phyloP scores from a whole-genome alignment of 371 early-diverging fungal species.

The Rhizopus sp. region DNA sequence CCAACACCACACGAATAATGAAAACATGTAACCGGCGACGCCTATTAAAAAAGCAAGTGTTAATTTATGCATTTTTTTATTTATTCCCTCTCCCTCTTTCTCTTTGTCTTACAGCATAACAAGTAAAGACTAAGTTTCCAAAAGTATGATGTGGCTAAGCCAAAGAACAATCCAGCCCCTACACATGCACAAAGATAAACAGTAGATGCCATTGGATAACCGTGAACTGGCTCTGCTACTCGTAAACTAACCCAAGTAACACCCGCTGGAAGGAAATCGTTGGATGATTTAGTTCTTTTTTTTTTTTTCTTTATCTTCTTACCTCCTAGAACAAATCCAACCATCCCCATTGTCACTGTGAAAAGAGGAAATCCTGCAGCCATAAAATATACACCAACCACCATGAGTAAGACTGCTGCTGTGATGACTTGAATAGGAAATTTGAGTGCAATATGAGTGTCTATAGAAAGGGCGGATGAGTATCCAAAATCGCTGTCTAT shows the following conservation, averaged over 20 bases:
- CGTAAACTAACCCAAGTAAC: constrained; percentile 7
- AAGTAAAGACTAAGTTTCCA: constrained; percentile 24
- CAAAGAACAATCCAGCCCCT: constrained; percentile 24
- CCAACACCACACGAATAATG: constrained; percentile 44
- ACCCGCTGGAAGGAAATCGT: background rate
- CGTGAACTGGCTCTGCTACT: constrained; percentile 21
- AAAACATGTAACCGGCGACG: constrained; percentile 28
- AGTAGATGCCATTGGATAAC: constrained; percentile 21
- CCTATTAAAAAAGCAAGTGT: constrained; percentile 6
- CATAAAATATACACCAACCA: constrained; percentile 22
- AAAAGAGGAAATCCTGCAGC: constrained; percentile 28
- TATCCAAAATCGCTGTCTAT: no score
- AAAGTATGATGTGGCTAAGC: constrained; percentile 8
- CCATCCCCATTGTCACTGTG: constrained; percentile 24
- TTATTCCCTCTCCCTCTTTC: background rate
- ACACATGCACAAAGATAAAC: constrained; percentile 22
- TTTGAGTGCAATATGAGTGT: no score
- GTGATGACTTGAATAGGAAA: constrained; percentile 1
- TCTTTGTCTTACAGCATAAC: constrained; percentile 15
- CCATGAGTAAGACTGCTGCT: constrained; percentile 9
- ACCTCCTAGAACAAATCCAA: constrained; percentile 35
- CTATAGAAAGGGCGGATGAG: no score
- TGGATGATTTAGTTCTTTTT: background rate
- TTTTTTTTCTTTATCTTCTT: constrained; percentile 1
- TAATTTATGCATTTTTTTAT: background rate